Base-by-base conservation (phyloP, 2,329 filamentous ascomycete species). In the Basipetospora sp. region DNA sequence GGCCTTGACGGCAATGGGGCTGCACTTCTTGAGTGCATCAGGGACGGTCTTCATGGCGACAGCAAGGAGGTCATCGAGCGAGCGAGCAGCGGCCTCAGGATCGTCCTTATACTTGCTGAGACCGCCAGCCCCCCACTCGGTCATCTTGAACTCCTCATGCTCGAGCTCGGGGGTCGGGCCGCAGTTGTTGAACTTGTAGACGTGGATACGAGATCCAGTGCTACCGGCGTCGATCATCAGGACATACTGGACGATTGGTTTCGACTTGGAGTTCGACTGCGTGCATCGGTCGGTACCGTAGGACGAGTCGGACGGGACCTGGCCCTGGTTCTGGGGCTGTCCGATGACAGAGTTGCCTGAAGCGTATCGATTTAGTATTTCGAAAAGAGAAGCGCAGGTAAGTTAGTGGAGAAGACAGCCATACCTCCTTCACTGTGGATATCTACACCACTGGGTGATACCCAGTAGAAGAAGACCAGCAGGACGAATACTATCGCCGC, bases 161-260 rank as follows among this genome's bases (percentile, higher is more conserved):
- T 98, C 90, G 36, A 98, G 73, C 62, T 94, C 87, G 18, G 90
- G 90, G n/a, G 87, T 87, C 6, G 84, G 64, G 10, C 87, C 90
- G 62, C 86, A 94, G 64, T 93, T 94, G 67, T 93, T 94, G 71
- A 94, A 94, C 53, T 82, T 80, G 68, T 93, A 94, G 38, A 94
- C 83, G 64, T 98, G 92, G 55, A 98, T 94, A 50, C 90, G 81
- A 43, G 90, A 96, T 43, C 90, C 90, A 39, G 90, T 96, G 66
- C 87, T 96, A 50, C 90, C 90, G 34, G 90, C 90, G 60, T 98
- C 90, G 53, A 98, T 84, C 90, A 98, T 98, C 52, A 96, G 73
- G 43, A 90, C 92, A 64, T 96, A 98, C 56, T 98, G 90, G 44
- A 94, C 79, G 47, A 98, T 74, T 35, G 90, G 88, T 64, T 94